phyloP scores from a whole-genome alignment of 805 yeast genomes.

The Metschnikowia hibisci region DNA sequence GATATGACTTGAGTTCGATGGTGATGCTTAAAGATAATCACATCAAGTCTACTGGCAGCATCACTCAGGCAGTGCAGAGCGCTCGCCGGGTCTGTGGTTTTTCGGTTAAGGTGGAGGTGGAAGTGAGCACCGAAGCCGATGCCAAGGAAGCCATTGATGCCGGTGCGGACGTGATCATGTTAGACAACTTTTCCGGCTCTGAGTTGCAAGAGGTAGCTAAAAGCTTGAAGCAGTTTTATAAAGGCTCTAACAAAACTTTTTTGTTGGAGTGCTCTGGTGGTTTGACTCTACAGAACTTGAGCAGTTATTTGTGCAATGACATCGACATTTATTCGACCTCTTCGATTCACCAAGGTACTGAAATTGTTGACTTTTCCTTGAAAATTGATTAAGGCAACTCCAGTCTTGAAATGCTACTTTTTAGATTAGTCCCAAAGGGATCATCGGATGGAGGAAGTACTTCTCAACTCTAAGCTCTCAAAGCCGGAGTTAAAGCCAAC shows the following conservation, averaged over 20 bases:
- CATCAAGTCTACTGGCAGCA: constrained; percentile 88
- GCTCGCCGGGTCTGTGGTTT: constrained; percentile 87
- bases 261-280: constrained; percentile 93
- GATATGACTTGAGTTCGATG: constrained; percentile 90
- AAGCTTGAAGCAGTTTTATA: constrained; percentile 56
- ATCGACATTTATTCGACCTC: constrained; percentile 90
- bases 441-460: constrained; percentile 37
- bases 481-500: constrained; percentile 43
- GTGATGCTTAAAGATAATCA: constrained; percentile 96
- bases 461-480: constrained; percentile 34
- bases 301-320: constrained; percentile 63
- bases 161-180: constrained; percentile 94
- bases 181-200: constrained; percentile 77
- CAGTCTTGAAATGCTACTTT: too few relatives aligned
- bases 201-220: constrained; percentile 63
- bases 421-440: neutral
- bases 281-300: constrained; percentile 63
- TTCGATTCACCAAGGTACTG: constrained; percentile 87
- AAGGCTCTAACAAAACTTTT: constrained; percentile 44
- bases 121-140: constrained; percentile 77
- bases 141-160: constrained; percentile 91
- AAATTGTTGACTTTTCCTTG: constrained; percentile 77
- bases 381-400: constrained; percentile 45
- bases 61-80: constrained; percentile 70
- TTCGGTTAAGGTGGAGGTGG: constrained; percentile 87